phyloP scores from a whole-genome alignment of 2,329 filamentous ascomycete species.

The Trichoderma breve region DNA sequence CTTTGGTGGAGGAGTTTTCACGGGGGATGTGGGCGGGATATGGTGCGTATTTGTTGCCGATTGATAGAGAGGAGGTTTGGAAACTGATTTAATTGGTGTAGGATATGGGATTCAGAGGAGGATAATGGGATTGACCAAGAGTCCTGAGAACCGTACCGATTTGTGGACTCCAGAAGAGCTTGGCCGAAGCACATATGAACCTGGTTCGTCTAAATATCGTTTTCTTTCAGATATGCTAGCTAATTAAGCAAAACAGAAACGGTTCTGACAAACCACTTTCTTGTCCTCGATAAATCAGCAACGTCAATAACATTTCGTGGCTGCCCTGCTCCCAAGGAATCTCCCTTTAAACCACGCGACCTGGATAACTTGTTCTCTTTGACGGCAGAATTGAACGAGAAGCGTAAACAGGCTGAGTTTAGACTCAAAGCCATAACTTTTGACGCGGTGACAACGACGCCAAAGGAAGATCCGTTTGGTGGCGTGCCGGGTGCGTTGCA shows the following conservation, averaged over 20 bases:
- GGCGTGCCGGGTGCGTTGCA: neutral
- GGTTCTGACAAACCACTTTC: neutral
- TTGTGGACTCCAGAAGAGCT: neutral
- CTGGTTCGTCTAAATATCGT: neutral
- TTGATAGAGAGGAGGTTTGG: neutral
- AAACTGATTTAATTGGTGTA: neutral
- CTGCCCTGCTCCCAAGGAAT: neutral
- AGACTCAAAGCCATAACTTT: neutral
- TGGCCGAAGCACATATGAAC: neutral
- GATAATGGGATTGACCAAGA: neutral
- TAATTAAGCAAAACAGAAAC: neutral
- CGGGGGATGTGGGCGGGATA: constrained; percentile 2
- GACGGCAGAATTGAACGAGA: neutral
- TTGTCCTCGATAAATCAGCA: neutral
- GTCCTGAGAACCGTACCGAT: neutral
- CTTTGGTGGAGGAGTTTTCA: neutral
- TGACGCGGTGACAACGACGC: neutral
- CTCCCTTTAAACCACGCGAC: neutral
- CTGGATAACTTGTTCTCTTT: neutral
- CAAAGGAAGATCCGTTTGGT: neutral
- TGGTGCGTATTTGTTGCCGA: neutral
- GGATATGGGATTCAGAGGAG: neutral
- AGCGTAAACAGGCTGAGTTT: neutral
- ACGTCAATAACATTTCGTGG: neutral
- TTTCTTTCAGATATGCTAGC: neutral